Conservation (phyloP, 805 yeast genomes). For the Monosporozyma aerobia region DNA sequence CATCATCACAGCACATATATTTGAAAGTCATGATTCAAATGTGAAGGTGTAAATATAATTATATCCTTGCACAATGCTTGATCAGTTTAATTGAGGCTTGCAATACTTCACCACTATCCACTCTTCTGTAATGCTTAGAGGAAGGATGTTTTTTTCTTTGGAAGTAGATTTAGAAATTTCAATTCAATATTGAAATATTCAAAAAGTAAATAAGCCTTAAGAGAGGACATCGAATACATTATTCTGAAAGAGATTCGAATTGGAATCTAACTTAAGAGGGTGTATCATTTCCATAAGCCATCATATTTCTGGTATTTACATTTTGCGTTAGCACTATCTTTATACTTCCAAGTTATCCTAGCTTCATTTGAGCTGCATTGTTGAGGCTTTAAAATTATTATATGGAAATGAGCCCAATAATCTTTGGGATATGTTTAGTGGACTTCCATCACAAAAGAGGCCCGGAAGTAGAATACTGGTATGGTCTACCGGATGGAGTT, state of each 20-base stretch:
- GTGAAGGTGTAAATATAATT: background rate
- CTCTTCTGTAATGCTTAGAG: background rate
- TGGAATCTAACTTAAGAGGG: background rate
- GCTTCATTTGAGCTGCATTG: background rate
- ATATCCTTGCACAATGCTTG: background rate
- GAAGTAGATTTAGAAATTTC: background rate
- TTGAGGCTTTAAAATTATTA: background rate
- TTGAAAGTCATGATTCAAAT: conserved; percentile 18
- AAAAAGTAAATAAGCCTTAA: background rate
- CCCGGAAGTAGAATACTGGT: conserved; percentile 92
- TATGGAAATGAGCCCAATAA: conserved; percentile 22
- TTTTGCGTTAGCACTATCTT: background rate
- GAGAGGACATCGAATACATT: background rate
- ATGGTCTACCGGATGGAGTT: conserved; percentile 36
- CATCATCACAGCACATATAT: conserved; percentile 21
- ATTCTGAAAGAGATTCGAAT: background rate
- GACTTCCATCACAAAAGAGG: conserved; percentile 91
- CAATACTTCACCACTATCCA: background rate
- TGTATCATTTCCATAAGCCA: background rate
- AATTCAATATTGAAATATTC: background rate
- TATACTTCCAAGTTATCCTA: background rate
- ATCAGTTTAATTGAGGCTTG: background rate
- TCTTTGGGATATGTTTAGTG: conserved; percentile 80
- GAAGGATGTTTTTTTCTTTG: background rate
- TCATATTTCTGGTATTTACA: no score